phyloP scores from a whole-genome alignment of 1,284 basidiomycete genomes.

The Fomitopsis palustris region DNA sequence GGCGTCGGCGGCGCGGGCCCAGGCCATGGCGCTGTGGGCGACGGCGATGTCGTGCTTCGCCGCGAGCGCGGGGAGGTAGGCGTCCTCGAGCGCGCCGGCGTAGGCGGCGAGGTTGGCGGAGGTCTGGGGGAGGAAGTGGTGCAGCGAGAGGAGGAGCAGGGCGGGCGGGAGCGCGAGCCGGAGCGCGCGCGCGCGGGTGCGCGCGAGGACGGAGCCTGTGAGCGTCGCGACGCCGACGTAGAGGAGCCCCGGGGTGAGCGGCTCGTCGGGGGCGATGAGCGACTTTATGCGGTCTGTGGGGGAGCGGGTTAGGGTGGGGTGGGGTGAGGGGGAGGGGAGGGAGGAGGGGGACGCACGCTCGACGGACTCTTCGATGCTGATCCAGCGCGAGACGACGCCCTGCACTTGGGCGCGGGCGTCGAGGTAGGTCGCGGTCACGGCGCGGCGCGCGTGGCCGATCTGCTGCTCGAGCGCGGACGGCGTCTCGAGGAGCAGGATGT shows the following conservation, averaged over 20 bases:
- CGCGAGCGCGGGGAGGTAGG: slow-evolving; percentile 64
- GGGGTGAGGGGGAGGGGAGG: background rate
- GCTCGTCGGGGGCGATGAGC: slow-evolving; percentile 75
- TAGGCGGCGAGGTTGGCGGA: slow-evolving; percentile 67
- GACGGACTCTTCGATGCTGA: slow-evolving; percentile 75
- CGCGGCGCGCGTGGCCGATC: slow-evolving; percentile 64
- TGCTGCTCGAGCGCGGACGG: slow-evolving; percentile 70
- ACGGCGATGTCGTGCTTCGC: slow-evolving; percentile 67
- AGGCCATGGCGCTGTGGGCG: slow-evolving; percentile 56
- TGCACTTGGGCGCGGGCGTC: slow-evolving; percentile 65
- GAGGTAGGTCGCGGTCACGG: slow-evolving; percentile 49
- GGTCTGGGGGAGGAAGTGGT: slow-evolving; percentile 82
- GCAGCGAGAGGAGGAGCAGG: slow-evolving; percentile 60
- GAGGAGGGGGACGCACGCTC: slow-evolving; percentile 60
- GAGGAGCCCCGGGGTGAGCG: slow-evolving; percentile 80
- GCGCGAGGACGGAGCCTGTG: slow-evolving; percentile 81
- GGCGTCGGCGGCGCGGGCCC: slow-evolving; percentile 29
- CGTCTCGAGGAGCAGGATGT: slow-evolving; percentile 67
- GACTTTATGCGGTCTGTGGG: slow-evolving; percentile 73
- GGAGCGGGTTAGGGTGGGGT: background rate
- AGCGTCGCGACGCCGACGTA: slow-evolving; percentile 88
- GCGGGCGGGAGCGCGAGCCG: slow-evolving; percentile 71
- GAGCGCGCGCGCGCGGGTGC: slow-evolving; percentile 65
- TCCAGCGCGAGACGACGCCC: slow-evolving; percentile 72
- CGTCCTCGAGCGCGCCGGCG: slow-evolving; percentile 67